Base-by-base conservation (phyloP, 805 yeast genomes). In the Lipomyces mesembrius region DNA sequence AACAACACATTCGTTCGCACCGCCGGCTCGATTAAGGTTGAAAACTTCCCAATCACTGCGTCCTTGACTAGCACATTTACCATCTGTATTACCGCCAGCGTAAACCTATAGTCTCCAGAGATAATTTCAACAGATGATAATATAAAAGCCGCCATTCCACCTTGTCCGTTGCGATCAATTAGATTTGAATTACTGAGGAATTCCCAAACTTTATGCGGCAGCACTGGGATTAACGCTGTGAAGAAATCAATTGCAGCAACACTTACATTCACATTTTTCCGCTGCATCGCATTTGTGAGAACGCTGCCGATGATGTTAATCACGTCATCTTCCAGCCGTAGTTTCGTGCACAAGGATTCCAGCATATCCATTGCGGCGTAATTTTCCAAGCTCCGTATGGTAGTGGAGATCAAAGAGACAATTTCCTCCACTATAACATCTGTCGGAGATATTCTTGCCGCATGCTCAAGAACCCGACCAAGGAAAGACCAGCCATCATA, bases 401-500 rank as follows among this genome's bases (percentile, higher is more conserved):
- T 82, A 46, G 77, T 79, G 0, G 87, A 77, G 49, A 89, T 71
- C 17, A 90, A 76, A 34, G 83, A 80, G 32, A 88, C 75, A 2
- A 88, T 82, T 25, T 85, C 83, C 5, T 82, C 73, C 9, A 85
- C 77, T 2, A 83, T 72, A 1, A 80, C 79, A 60, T 80, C 82
- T 73, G 29, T 73, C 62, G 53, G 74, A 66, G 52, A 79, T 0
- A 85, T 65, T 54, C 67, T 67, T 59, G 75, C 80, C 9, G 88
- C 77, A 70, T 89, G 89, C 71, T 90, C 92, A 39, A 93, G 77
- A 0, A 90, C 79, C 73, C 96, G 83, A 1, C 98, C 98, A 20
- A 94, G 73, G 34, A 90, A 78, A 0, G 96, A 84, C 97, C 98
- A 92, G 0, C 98, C 98, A 74, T 88, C 90, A 75, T 88, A 92